A percentile compares a stretch with the other conserved stretches of the same genome.
Conservation (phyloP, 768 basidiomycete genomes). For the Tulasnella sp. region DNA sequence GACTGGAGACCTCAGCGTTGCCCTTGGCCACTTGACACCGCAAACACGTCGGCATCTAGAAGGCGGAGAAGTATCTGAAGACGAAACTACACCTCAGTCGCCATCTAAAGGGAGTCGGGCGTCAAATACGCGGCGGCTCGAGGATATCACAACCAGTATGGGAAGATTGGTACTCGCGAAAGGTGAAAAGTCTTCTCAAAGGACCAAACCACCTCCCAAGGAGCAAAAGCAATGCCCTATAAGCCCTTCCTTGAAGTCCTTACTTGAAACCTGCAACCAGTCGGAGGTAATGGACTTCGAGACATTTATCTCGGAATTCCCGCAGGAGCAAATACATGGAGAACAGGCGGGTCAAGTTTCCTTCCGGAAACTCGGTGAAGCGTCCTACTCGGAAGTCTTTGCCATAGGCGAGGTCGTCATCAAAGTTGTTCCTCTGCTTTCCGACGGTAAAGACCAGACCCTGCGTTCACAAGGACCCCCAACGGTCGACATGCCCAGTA, state of each 20-base stretch:
- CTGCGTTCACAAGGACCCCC: slow-evolving; percentile 14
- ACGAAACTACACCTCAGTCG: background rate
- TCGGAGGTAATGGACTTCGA: slow-evolving; percentile 53
- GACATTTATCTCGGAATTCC: slow-evolving; percentile 76
- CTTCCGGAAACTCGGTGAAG: slow-evolving; percentile 91
- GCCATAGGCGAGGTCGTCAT: slow-evolving; percentile 84
- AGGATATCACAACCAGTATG: background rate
- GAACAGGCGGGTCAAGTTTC: slow-evolving; percentile 27
- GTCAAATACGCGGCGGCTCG: background rate
- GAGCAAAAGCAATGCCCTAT: background rate
- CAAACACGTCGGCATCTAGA: background rate
- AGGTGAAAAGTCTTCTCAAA: background rate
- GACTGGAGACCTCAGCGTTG: background rate
- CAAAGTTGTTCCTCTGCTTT: slow-evolving; percentile 76
- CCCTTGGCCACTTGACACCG: slow-evolving; percentile 6
- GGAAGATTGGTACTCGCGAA: background rate
- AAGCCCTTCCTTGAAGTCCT: slow-evolving; percentile 24
- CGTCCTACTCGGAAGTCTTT: slow-evolving; percentile 95
- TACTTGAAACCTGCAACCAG: slow-evolving; percentile 61
- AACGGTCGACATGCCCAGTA: slow-evolving; percentile 53
- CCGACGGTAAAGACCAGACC: slow-evolving; percentile 38
- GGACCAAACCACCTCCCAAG: background rate
- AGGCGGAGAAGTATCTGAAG: background rate
- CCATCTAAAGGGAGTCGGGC: background rate
- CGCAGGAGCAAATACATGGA: slow-evolving; percentile 45